Conservation (phyloP, 176 grass and related monocot genomes). For the Melocanna baccifera region DNA sequence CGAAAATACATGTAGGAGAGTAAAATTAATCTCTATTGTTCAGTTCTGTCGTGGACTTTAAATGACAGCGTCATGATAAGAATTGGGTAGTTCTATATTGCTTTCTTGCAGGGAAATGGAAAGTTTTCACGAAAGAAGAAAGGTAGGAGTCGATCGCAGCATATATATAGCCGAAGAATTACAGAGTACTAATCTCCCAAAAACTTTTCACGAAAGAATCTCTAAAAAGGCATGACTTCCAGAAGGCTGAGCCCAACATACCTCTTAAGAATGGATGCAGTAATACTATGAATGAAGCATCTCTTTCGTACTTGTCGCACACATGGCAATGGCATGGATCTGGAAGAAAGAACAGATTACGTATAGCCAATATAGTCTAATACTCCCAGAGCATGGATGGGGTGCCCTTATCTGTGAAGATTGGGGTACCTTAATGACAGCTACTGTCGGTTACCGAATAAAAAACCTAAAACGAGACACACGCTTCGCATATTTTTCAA, state of each 20-base stretch:
- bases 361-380: background rate
- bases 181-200: background rate
- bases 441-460: background rate
- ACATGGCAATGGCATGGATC: background rate
- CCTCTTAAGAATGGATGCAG: background rate
- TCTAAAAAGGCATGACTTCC: no score
- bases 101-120: background rate
- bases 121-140: background rate
- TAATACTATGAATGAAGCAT: background rate
- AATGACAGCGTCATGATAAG: background rate
- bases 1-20: background rate
- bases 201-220: background rate
- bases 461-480: no score
- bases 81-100: background rate
- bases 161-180: background rate
- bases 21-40: background rate
- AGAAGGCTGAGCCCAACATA: background rate
- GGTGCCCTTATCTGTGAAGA: background rate
- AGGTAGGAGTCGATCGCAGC: background rate
- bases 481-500: no score
- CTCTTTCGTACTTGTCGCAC: background rate
- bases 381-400: background rate
- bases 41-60: no score
- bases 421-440: background rate
- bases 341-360: background rate